Conservation (phyloP, 257 asterid species). For the Nicotiana paniculata region DNA sequence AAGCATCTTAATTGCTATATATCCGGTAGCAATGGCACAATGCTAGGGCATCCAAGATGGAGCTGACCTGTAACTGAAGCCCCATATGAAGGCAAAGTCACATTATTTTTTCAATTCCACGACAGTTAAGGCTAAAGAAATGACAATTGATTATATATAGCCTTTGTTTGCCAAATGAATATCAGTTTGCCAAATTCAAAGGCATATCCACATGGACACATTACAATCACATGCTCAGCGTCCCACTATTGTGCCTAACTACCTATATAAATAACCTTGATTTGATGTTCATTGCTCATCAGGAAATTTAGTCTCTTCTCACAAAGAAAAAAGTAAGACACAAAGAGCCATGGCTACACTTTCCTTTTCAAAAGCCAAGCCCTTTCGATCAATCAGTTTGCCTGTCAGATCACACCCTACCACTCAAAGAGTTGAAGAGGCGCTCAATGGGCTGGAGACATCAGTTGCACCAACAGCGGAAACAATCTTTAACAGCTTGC, state of each 20-base stretch:
- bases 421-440: constrained; percentile 5
- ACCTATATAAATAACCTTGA: background rate
- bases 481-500: constrained; percentile 5
- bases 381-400: constrained; percentile 8
- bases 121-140: background rate
- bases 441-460: background rate
- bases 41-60: background rate
- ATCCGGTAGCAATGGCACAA: background rate
- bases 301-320: background rate
- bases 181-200: background rate
- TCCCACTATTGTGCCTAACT: background rate
- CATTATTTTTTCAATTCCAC: background rate
- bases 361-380: constrained; percentile 13
- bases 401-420: constrained; percentile 16
- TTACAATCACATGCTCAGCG: constrained; percentile 1
- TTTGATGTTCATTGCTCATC: background rate
- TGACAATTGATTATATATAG: background rate
- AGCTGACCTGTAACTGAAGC: background rate
- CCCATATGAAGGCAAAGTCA: background rate
- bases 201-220: background rate
- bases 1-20: background rate
- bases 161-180: background rate
- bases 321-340: background rate
- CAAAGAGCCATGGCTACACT: background rate
- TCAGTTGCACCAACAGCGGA: background rate